Evolutionary conservation across 441 rosid genomes (phyloP).

Genomic region (Rhodomyrtus psidioides): DNA sequence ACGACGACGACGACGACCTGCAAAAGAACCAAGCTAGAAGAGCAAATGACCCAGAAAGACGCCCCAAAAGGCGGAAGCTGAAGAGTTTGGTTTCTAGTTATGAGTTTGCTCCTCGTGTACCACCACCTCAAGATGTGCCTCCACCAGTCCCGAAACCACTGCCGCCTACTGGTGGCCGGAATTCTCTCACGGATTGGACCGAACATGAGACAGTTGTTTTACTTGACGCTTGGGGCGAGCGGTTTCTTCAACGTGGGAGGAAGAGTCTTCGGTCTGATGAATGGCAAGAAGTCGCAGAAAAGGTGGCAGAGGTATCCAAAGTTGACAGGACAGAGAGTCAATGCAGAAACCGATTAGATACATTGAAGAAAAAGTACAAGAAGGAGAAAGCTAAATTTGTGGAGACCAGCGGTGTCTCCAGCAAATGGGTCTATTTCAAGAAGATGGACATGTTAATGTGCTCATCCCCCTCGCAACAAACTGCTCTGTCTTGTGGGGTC

Average conservation of each 20-base stretch:
- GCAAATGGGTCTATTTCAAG: slow-evolving; percentile 76
- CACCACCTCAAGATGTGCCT: slow-evolving; percentile 21
- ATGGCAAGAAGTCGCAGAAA: slow-evolving; percentile 96
- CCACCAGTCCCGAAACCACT: slow-evolving; percentile 29
- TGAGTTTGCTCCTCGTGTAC: slow-evolving; percentile 73
- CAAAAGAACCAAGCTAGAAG: slow-evolving; percentile 17
- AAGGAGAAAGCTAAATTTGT: slow-evolving; percentile 55
- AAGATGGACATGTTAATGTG: slow-evolving; percentile 76
- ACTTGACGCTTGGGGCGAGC: slow-evolving; percentile 88
- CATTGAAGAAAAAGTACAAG: slow-evolving; percentile 84
- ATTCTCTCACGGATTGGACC: slow-evolving; percentile 70
- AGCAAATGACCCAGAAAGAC: slow-evolving; percentile 33
- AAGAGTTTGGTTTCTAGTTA: slow-evolving; percentile 65
- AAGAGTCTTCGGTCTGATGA: slow-evolving; percentile 89
- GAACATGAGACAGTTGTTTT: slow-evolving; percentile 79
- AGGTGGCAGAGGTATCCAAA: slow-evolving; percentile 68
- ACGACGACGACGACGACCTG: slow-evolving; percentile 15
- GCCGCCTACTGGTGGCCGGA: slow-evolving; percentile 51
- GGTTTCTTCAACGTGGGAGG: slow-evolving; percentile 67
- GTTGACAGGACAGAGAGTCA: slow-evolving; percentile 71
- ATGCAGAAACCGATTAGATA: slow-evolving; percentile 78
- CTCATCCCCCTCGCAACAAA: slow-evolving; percentile 55
- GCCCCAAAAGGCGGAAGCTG: slow-evolving; percentile 62
- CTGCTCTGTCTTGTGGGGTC: slow-evolving; percentile 76
- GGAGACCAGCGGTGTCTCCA: slow-evolving; percentile 28